Conservation (phyloP, 2,329 filamentous ascomycete genomes). For the Aspergillus japonicus region DNA sequence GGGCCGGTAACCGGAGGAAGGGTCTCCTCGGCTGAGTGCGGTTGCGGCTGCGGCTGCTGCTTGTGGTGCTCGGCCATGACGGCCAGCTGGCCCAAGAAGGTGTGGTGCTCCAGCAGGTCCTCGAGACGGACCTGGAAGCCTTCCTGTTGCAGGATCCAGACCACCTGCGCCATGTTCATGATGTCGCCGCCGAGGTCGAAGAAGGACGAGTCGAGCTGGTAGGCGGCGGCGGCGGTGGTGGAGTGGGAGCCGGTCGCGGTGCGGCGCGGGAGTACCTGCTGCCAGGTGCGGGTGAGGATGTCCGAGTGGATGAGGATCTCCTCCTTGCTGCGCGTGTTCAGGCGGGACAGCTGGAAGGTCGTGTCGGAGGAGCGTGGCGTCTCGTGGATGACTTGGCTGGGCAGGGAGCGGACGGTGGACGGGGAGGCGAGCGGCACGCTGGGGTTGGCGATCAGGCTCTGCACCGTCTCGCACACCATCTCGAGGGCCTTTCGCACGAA, state of each 20-base stretch:
- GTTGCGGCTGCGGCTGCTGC: conserved; percentile 18
- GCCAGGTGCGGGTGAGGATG: conserved; percentile 41
- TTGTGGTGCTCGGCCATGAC: conserved; percentile 32
- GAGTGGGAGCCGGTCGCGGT: conserved; percentile 8
- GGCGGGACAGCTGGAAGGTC: conserved; percentile 35
- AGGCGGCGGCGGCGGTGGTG: conserved; percentile 21
- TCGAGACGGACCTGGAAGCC: conserved; percentile 41
- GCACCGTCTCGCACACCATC: conserved; percentile 41
- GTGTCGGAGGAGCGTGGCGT: conserved; percentile 28
- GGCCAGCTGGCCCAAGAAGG: conserved; percentile 43
- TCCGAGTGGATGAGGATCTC: conserved; percentile 42
- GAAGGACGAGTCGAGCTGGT: conserved; percentile 43
- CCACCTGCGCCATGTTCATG: conserved; percentile 42
- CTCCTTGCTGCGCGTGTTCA: conserved; percentile 38
- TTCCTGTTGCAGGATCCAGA: conserved; percentile 43
- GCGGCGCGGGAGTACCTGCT: conserved; percentile 36
- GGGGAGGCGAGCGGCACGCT: conserved; percentile 34
- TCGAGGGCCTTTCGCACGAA: conserved; percentile 40
- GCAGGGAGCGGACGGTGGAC: conserved; percentile 32
- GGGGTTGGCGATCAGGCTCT: conserved; percentile 38
- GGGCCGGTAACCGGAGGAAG: background rate
- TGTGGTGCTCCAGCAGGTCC: conserved; percentile 42
- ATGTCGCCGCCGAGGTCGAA: conserved; percentile 45
- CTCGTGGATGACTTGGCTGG: conserved; percentile 32
- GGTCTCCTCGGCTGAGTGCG: background rate